These are phyloP conservation scores for Fraxinus quadrangulata DNA, from an alignment of 257 asterid species.

Conservation along the genomic window DNA sequence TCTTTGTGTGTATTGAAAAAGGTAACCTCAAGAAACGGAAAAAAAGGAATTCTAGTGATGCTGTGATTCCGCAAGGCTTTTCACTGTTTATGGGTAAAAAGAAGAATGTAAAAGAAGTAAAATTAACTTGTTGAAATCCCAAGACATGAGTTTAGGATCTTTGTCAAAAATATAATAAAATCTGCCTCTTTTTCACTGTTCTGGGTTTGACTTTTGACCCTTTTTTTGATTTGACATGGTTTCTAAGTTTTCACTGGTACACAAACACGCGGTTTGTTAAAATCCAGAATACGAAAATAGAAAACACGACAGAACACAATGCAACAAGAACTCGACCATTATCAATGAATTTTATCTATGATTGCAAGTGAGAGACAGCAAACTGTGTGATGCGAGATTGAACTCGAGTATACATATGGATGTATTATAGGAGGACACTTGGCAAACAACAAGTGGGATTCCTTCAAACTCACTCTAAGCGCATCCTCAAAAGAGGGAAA, in stretches of 20 bases:
- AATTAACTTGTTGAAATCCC: constrained; percentile 53
- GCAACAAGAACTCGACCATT: background rate
- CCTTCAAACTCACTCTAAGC: constrained; percentile 35
- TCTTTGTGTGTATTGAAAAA: constrained; percentile 24
- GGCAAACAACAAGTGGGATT: constrained; percentile 33
- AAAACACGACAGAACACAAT: background rate
- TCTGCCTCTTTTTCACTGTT: constrained; percentile 35
- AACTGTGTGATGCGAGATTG: background rate
- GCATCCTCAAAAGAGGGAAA: constrained; percentile 7
- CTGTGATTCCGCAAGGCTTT: constrained; percentile 23
- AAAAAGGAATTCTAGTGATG: constrained; percentile 11
- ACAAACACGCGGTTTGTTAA: background rate
- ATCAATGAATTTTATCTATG: background rate
- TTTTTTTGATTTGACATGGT: constrained; percentile 31
- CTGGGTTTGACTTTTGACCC: constrained; percentile 42
- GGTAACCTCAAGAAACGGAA: constrained; percentile 24
- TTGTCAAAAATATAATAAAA: constrained; percentile 28
- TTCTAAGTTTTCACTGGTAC: constrained; percentile 1
- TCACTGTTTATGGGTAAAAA: constrained; percentile 21
- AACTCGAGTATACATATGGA: constrained; percentile 11
- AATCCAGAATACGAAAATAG: background rate
- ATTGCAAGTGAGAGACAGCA: background rate
- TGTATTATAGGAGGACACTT: constrained; percentile 25
- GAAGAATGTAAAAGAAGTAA: constrained; percentile 31
- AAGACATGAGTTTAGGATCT: constrained; percentile 41